Base-by-base conservation (phyloP, 345 rosid species). In the Kandelia obovata region DNA sequence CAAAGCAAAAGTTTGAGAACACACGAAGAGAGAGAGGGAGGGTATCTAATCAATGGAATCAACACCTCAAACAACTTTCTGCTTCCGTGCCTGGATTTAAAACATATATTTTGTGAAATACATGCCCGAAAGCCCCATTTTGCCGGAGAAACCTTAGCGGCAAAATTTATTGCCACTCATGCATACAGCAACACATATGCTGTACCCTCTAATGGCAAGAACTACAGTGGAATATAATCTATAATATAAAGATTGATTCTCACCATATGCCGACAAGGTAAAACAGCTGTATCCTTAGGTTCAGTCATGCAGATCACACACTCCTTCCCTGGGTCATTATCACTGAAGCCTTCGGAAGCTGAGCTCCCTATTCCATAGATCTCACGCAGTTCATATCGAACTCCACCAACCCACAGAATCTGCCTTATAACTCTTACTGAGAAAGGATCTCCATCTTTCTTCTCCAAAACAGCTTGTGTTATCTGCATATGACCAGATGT, bases 231-330 rank as follows among this genome's bases (percentile, higher is more conserved):
- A 52, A 57, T 59, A 62, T 53, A 71, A 28, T 20, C 7, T 62
- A 39, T 30, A 47, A 51, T 66, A 34, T 27, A 35, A 59, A 67
- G 65, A 30, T 32, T 64, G 67, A 74, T 0, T 37, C 85, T 87
- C 72, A 90, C 98, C 98, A 92, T 84, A 80, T 92, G 98, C 47
- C 98, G 80, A 81, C 98, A 92, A 57, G 98, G 98, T 71, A 92
- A 72, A 7, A 84, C 86, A 47, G 95, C 95, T 1, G 95, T 92
- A 83, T 90, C 89, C 86, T 90, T 88, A n/a, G 89, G 90, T 81
- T 90, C 95, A 59, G 90, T 86, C 96, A 92, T 84, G 92, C 98
- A 92, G 65, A 92, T 90, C 62, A 90, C 98, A 66, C 96, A 92
- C 67, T 92, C 96, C 77, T 90, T 85, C 78, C 83, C 96, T 5